A percentile compares a stretch with the other conserved stretches of the same genome.
These are phyloP conservation scores for Leptomonas pyrrhocoris DNA, from an alignment of 208 protist species.

Conservation along the genomic window DNA sequence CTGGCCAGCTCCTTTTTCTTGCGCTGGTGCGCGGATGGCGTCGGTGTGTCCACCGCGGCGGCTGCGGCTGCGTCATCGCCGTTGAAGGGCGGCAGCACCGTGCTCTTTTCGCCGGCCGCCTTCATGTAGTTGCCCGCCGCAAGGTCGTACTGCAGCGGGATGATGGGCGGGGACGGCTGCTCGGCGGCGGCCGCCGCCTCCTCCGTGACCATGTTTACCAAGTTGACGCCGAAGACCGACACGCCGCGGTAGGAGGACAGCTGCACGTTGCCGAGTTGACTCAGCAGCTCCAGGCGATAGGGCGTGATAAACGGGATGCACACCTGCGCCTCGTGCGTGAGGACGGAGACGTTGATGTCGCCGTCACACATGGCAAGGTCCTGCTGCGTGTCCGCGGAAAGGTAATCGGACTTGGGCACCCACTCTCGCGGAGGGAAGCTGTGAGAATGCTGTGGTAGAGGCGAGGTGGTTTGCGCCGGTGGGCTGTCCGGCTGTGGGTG, in stretches of 20 bases:
- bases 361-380: conserved; percentile 39
- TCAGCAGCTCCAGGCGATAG: conserved; percentile 61
- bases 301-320: conserved; percentile 71
- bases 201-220: conserved; percentile 64
- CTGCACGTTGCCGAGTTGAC: conserved; percentile 47
- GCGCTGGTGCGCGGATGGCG: too few species aligned
- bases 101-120: conserved; percentile 33
- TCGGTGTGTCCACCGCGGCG: too few species aligned
- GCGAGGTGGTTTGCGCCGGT: background rate
- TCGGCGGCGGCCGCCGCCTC: conserved; percentile 40
- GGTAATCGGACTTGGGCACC: conserved; percentile 27
- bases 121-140: conserved; percentile 45
- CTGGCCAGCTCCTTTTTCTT: too few species aligned
- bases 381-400: conserved; percentile 28
- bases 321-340: conserved; percentile 41
- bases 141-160: conserved; percentile 55
- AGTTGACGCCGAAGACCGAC: conserved; percentile 58
- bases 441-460: background rate
- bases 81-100: conserved; percentile 17
- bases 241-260: conserved; percentile 59
- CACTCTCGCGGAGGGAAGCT: conserved; percentile 3
- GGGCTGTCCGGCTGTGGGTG: background rate
- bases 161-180: conserved; percentile 42
- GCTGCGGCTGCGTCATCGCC: conserved; percentile 12
- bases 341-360: conserved; percentile 22